phyloP scores from a whole-genome alignment of 768 basidiomycete species.

The Cyathus striatus region DNA sequence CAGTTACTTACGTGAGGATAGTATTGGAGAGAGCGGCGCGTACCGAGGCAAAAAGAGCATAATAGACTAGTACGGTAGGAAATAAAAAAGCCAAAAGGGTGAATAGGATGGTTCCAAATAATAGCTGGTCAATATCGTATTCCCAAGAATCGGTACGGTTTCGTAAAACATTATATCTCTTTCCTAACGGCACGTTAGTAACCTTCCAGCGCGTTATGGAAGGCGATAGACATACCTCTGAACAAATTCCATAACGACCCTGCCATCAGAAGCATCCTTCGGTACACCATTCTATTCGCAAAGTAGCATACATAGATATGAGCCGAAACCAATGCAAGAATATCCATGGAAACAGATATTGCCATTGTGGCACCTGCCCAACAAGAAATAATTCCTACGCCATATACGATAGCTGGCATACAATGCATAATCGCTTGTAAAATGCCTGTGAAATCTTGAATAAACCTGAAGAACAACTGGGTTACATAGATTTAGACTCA shows the following conservation, averaged over 20 bases:
- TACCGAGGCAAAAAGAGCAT: constrained; percentile 72
- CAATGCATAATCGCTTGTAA: no score
- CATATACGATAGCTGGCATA: no score
- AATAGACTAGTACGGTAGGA: constrained; percentile 85
- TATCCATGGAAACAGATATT: constrained; percentile 61
- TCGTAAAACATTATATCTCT: constrained; percentile 81
- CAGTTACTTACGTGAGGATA: constrained; percentile 39
- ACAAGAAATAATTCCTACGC: no score
- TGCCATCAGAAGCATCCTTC: constrained; percentile 48
- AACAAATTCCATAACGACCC: constrained; percentile 86
- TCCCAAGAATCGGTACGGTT: constrained; percentile 86
- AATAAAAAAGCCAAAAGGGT: constrained; percentile 76
- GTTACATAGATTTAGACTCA: constrained; percentile 35
- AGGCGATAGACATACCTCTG: constrained; percentile 47
- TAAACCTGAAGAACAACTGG: no score
- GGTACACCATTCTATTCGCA: constrained; percentile 56
- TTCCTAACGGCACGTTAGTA: constrained; percentile 47
- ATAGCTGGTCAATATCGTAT: constrained; percentile 89
- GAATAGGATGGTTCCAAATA: constrained; percentile 91
- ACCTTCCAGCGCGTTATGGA: neutral
- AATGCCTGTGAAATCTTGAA: no score
- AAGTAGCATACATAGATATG: constrained; percentile 73
- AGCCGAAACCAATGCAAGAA: constrained; percentile 58
- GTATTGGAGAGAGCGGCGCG: constrained; percentile 6
- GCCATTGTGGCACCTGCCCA: constrained; percentile 58